Conservation (phyloP, 2,329 filamentous ascomycete species). For the Claviceps paspali region DNA sequence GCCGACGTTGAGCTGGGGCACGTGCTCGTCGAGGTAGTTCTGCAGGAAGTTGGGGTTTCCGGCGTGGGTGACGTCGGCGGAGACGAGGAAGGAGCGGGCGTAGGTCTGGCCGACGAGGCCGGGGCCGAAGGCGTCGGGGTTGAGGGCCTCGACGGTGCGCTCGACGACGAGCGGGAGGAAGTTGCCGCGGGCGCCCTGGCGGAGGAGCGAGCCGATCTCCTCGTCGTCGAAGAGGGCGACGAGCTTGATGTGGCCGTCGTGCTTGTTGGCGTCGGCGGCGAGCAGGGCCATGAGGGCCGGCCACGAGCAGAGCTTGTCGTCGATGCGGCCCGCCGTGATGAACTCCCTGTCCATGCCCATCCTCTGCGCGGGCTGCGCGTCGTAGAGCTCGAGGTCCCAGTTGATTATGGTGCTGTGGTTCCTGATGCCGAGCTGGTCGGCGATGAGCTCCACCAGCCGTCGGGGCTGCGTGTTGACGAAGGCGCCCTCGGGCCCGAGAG, state of each 20-base stretch:
- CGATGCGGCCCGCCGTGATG: slow-evolving; percentile 87
- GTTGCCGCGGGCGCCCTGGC: slow-evolving; percentile 81
- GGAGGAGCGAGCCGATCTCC: slow-evolving; percentile 81
- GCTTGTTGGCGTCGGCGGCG: slow-evolving; percentile 38
- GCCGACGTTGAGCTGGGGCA: slow-evolving; percentile 78
- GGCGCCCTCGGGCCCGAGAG: slow-evolving; percentile 47
- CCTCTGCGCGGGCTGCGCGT: slow-evolving; percentile 69
- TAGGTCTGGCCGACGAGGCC: slow-evolving; percentile 65
- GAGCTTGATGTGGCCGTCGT: slow-evolving; percentile 64
- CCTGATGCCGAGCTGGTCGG: slow-evolving; percentile 55
- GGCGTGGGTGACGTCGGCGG: slow-evolving; percentile 84
- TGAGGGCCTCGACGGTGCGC: slow-evolving; percentile 58
- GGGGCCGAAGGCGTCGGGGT: slow-evolving; percentile 37
- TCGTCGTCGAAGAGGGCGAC: slow-evolving; percentile 95
- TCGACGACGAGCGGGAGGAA: slow-evolving; percentile 72
- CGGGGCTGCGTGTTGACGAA: slow-evolving; percentile 78
- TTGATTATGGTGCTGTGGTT: slow-evolving; percentile 67
- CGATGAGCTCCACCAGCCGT: slow-evolving; percentile 70
- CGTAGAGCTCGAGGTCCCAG: slow-evolving; percentile 95
- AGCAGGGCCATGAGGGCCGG: slow-evolving; percentile 74
- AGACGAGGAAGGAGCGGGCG: slow-evolving; percentile 82
- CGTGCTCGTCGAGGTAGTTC: slow-evolving; percentile 71
- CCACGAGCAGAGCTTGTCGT: slow-evolving; percentile 96
- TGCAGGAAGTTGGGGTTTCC: slow-evolving; percentile 86
- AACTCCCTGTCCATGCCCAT: slow-evolving; percentile 83